A percentile compares a stretch with the other conserved stretches of the same genome.
phyloP scores from a whole-genome alignment of 1,284 basidiomycete genomes.

The Cutaneotrichosporon spelunceum region DNA sequence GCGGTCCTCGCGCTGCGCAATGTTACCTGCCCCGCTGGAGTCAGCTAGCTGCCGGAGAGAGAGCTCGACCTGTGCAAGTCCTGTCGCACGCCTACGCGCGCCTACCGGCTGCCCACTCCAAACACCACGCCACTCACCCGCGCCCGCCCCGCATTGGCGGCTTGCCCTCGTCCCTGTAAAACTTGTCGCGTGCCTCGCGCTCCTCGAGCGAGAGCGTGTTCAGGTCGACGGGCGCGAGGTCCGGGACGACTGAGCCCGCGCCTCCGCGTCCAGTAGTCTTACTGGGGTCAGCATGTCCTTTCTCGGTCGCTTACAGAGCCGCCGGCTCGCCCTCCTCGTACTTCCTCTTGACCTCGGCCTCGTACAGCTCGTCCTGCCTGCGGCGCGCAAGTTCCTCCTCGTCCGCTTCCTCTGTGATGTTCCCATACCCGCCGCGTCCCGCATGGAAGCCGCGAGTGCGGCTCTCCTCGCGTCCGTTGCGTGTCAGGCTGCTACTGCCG shows the following conservation, averaged over 20 bases:
- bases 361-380: slow-evolving; percentile 34
- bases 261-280: slow-evolving; percentile 46
- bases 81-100: too few species aligned
- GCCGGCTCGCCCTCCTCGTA: slow-evolving; percentile 36
- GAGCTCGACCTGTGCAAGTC: too few species aligned
- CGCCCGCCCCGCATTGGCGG: slow-evolving; percentile 32
- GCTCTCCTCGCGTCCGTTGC: slow-evolving; percentile 5
- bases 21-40: slow-evolving; percentile 46
- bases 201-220: slow-evolving; percentile 40
- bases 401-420: slow-evolving; percentile 40
- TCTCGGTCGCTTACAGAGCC: not conserved
- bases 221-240: slow-evolving; percentile 31
- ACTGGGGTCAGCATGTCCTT: slow-evolving; percentile 19
- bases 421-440: slow-evolving; percentile 50
- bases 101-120: too few species aligned
- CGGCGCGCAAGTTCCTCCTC: slow-evolving; percentile 29
- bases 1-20: slow-evolving; percentile 13
- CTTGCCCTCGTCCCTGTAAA: slow-evolving; percentile 34
- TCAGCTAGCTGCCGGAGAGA: not conserved
- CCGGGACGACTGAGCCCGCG: slow-evolving; percentile 39
- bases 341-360: slow-evolving; percentile 37
- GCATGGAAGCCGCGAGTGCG: slow-evolving; percentile 13
- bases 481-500: not conserved
- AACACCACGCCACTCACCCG: slow-evolving; percentile 30
- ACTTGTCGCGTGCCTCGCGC: slow-evolving; percentile 41